Conservation (phyloP, 805 yeast species). For the Yamadazyma nakazawae region DNA sequence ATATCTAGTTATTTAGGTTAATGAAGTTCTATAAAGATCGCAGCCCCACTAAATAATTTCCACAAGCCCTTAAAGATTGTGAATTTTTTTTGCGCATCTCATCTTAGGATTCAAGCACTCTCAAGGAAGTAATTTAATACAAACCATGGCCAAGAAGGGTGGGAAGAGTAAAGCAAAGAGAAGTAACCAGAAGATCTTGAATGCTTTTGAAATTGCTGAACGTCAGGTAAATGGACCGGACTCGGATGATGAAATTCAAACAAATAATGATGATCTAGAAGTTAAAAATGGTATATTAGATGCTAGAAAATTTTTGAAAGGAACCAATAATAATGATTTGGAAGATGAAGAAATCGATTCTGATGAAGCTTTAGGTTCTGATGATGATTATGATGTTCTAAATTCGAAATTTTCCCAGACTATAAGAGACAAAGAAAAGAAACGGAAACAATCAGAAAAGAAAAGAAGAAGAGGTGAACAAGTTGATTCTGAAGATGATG, state of each 20-base stretch:
- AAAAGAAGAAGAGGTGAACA: conserved; percentile 24
- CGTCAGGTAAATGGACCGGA: conserved; percentile 25
- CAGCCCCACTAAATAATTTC: conserved; percentile 9
- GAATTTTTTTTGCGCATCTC: conserved; percentile 9
- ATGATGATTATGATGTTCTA: conserved; percentile 61
- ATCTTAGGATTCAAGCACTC: background rate
- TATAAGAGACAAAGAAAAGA: conserved; percentile 52
- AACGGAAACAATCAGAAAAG: conserved; percentile 28
- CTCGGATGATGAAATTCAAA: conserved; percentile 10
- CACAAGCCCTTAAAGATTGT: background rate
- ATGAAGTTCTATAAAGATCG: conserved; percentile 50
- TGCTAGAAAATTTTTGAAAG: conserved; percentile 34
- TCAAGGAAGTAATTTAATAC: background rate
- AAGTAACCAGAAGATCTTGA: conserved; percentile 34
- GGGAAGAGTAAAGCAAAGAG: conserved; percentile 25
- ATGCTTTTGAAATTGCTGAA: conserved; percentile 46
- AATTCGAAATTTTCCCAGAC: conserved; percentile 69
- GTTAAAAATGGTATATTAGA: conserved; percentile 39
- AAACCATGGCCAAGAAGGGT: conserved; percentile 20
- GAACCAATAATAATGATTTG: conserved; percentile 27
- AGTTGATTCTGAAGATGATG: conserved; percentile 33
- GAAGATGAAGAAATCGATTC: conserved; percentile 73
- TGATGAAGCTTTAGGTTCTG: conserved; percentile 86
- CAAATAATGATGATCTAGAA: conserved; percentile 22
- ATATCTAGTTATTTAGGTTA: conserved; percentile 33